Base-by-base conservation (phyloP, 2,329 filamentous ascomycete genomes). In the Aspergillus sojae region DNA sequence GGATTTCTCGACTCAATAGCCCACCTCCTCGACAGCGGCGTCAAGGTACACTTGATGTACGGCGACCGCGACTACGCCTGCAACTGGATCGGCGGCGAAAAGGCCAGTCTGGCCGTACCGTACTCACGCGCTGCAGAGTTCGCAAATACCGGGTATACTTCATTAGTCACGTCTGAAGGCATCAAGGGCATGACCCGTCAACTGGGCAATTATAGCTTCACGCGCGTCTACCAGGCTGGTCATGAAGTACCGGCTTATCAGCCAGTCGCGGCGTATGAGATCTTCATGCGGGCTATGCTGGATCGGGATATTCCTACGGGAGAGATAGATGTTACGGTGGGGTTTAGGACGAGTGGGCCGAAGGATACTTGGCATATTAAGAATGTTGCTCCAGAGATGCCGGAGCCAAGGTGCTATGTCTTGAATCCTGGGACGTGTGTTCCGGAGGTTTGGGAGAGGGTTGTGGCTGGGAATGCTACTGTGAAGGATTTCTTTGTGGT, bases 21-120 rank as follows among this genome's bases (percentile, higher is more conserved):
- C 1, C 85, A 83, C 62, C 76, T 89, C 1, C 80, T 89, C 7
- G 86, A 88, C 58, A 77, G 79, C 21, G 85, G 85, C 11, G 80
- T 88, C 58, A 85, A 86, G 64, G 85, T 88, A 3, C 79, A 84
- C 45, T 73, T 88, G 41, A 78, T 86, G 48, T 87, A 88, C 68
- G 86, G 86, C 3, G 86, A 88, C 70, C 80, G 84, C 3, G 86
- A 88, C 70, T 88, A 81, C 67, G 79, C 81, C 4, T 85, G 83
- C 69, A 85, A 85, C 67, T 88, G 85, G 86, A 75, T 85, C 26
- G 85, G 85, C 11, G 86, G 84, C 53, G 85, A 88, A 68, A 72
- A 77, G 5, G 80, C 82, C 11, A 84, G 82, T 59, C 75, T 86
- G 3, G 78, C 78, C 0, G 78, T 87, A 34, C 76, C 82, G 7